phyloP scores from a whole-genome alignment of 495 filamentous ascomycete genomes.

The Chlorociboria aeruginascens region DNA sequence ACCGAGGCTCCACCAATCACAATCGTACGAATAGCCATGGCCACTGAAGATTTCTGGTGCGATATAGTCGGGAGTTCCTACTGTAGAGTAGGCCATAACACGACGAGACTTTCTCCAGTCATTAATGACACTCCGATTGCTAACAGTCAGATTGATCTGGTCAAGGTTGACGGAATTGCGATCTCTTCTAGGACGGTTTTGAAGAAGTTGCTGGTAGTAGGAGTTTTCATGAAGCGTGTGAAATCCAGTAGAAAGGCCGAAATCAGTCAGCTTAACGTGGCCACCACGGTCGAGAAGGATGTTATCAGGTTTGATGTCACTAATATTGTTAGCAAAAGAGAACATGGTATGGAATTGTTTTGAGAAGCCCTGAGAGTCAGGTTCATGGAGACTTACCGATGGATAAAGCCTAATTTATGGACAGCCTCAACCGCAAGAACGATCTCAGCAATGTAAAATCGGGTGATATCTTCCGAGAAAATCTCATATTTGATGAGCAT shows the following conservation, averaged over 20 bases:
- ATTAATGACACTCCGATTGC: conserved; percentile 92
- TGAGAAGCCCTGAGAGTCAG: neutral
- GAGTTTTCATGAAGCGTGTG: conserved; percentile 95
- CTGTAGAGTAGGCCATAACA: conserved; percentile 94
- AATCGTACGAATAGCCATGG: conserved; percentile 88
- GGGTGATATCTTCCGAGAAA: conserved; percentile 95
- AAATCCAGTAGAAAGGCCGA: conserved; percentile 94
- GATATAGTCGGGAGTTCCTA: conserved; percentile 97
- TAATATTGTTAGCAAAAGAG: conserved; percentile 24
- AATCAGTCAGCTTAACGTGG: conserved; percentile 97
- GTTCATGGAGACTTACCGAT: conserved; percentile 54
- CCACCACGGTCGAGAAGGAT: conserved; percentile 91
- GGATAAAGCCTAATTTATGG: conserved; percentile 95
- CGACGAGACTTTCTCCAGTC: conserved; percentile 95
- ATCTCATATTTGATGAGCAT: conserved; percentile 99
- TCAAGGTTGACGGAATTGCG: conserved; percentile 90
- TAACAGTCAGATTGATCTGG: conserved; percentile 96
- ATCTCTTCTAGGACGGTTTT: conserved; percentile 62
- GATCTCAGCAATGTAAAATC: conserved; percentile 99
- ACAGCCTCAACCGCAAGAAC: conserved; percentile 96
- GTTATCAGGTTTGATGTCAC: conserved; percentile 99
- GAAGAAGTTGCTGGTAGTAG: conserved; percentile 95
- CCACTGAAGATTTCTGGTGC: conserved; percentile 97
- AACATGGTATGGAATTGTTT: neutral
- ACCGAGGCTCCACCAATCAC: conserved; percentile 97